Conservation (phyloP, 1,284 basidiomycete genomes). For the Ustilago esculenta region DNA sequence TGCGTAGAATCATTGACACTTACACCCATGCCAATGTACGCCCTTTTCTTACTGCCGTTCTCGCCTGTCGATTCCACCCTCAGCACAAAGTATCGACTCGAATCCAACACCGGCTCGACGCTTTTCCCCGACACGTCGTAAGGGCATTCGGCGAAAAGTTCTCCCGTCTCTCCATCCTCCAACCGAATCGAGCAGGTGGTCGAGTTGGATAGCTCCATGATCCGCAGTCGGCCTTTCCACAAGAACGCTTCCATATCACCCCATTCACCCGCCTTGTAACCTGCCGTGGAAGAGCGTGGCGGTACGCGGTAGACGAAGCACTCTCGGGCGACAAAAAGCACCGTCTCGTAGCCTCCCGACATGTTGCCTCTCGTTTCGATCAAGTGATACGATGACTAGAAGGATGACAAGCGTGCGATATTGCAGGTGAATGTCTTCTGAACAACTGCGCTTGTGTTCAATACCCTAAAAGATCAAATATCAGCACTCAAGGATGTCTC, state of each 20-base stretch:
- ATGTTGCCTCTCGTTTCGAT: too few species aligned
- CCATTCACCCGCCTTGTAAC: conserved; percentile 68
- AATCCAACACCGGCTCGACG: conserved; percentile 95
- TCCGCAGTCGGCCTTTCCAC: conserved; percentile 88
- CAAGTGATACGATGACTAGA: too few species aligned
- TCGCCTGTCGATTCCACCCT: conserved; percentile 73
- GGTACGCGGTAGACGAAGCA: conserved; percentile 75
- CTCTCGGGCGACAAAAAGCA: conserved; percentile 85
- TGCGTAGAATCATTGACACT: conserved; percentile 12
- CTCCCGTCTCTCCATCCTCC: conserved; percentile 64
- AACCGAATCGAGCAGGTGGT: conserved; percentile 57
- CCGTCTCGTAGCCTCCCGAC: conserved; percentile 75
- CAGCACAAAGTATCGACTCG: conserved; percentile 93
- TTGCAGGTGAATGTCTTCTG: too few species aligned
- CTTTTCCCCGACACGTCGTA: conserved; percentile 82
- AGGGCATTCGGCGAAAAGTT: conserved; percentile 87
- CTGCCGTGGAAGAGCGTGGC: conserved; percentile 76
- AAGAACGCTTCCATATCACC: conserved; percentile 81
- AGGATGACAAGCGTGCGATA: too few species aligned
- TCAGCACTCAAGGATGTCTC: too few species aligned
- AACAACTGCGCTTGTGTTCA: too few species aligned
- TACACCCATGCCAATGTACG: conserved; percentile 65
- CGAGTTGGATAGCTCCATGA: conserved; percentile 73
- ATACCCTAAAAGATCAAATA: too few species aligned
- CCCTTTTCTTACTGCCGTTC: conserved; percentile 53